Evolutionary conservation across 805 yeast genomes (phyloP).

Genomic region (Candida anglica): DNA sequence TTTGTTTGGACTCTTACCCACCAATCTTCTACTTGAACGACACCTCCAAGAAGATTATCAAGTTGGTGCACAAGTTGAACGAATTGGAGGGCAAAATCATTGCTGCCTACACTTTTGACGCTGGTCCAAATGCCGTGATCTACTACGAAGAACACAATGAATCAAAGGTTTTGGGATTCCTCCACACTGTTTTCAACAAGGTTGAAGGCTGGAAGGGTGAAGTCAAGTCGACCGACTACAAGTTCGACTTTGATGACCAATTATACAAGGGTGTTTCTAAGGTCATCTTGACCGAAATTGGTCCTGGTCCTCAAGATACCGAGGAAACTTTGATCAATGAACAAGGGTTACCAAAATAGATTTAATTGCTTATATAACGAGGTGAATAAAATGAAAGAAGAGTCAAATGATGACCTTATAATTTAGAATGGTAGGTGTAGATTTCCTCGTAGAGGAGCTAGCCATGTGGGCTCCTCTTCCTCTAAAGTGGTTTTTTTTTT

Average conservation of each 20-base stretch:
- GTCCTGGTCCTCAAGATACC: constrained; percentile 77
- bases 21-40: constrained; percentile 95
- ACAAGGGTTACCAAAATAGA: constrained; percentile 54
- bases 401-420: too few relatives aligned
- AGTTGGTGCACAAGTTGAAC: constrained; percentile 75
- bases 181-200: constrained; percentile 54
- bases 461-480: too few relatives aligned
- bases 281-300: constrained; percentile 81
- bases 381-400: too few relatives aligned
- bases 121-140: constrained; percentile 98
- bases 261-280: constrained; percentile 72
- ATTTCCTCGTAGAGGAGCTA: too few relatives aligned
- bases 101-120: constrained; percentile 97
- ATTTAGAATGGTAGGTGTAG: too few relatives aligned
- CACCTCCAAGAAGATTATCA: constrained; percentile 78
- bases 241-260: constrained; percentile 44
- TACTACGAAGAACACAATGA: constrained; percentile 82
- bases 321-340: constrained; percentile 53
- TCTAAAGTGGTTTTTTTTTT: too few relatives aligned
- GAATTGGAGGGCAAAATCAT: constrained; percentile 59
- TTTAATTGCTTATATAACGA: neutral
- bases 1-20: constrained; percentile 92
- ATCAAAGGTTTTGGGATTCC: constrained; percentile 62
- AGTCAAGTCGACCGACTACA: constrained; percentile 15
- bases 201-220: constrained; percentile 66